Evolutionary conservation across 306 rosid species (phyloP).

Genomic region (Gynostemma pentaphyllum): DNA sequence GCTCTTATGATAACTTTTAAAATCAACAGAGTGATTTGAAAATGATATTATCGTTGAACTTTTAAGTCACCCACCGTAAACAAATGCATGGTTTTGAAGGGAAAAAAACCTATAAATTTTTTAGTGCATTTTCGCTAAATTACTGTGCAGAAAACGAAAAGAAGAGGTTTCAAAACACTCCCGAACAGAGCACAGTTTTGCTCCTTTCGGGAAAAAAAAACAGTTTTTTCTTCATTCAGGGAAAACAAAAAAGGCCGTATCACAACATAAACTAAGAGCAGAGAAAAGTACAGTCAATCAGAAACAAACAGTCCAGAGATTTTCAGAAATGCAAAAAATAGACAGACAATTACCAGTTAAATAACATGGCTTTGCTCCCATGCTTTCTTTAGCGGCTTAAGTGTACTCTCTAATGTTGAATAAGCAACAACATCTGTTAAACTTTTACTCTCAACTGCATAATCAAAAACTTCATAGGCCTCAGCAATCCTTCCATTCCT

Average conservation of each 20-base stretch:
- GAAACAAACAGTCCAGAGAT: background rate
- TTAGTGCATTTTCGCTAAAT: no score
- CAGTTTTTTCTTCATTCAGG: background rate
- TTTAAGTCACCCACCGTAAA: no score
- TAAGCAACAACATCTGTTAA: slow-evolving; percentile 64
- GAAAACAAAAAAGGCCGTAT: background rate
- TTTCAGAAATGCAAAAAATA: background rate
- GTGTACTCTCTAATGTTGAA: slow-evolving; percentile 57
- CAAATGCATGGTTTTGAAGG: no score
- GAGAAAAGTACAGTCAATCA: background rate
- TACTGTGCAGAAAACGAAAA: no score
- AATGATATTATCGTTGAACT: no score
- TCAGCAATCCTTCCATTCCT: slow-evolving; percentile 65
- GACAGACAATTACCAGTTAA: slow-evolving; percentile 29
- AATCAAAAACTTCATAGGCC: slow-evolving; percentile 87
- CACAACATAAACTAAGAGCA: background rate
- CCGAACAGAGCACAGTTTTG: no score
- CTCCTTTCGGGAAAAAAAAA: background rate
- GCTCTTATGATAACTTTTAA: no score
- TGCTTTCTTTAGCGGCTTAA: slow-evolving; percentile 54
- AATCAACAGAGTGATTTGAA: no score
- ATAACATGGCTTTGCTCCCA: slow-evolving; percentile 37
- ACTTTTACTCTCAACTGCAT: slow-evolving; percentile 80
- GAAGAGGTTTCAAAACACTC: no score
- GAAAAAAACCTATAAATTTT: no score